Percentiles rank a stretch among this genome's conserved stretches.
Conservation (phyloP, 257 asterid genomes). For the Mitragyna speciosa region DNA sequence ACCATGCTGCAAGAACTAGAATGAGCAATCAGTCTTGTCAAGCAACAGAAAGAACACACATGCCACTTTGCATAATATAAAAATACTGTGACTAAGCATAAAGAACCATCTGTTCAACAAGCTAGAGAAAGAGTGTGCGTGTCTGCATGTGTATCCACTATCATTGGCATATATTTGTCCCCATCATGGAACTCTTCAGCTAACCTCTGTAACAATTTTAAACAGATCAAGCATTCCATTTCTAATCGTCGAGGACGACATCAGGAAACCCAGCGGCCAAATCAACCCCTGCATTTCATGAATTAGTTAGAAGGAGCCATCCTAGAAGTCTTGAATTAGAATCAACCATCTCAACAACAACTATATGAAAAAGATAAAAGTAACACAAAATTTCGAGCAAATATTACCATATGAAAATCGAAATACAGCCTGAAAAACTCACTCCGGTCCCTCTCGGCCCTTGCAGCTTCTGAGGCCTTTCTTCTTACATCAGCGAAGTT, state of each 20-base stretch:
- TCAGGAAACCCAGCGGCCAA: constrained; percentile 51
- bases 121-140: too few species aligned
- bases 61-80: too few species aligned
- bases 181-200: constrained; percentile 17
- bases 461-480: constrained; percentile 84
- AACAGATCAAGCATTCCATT: constrained; percentile 83
- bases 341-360: too few species aligned
- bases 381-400: too few species aligned
- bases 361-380: too few species aligned
- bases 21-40: neutral
- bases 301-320: neutral
- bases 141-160: neutral
- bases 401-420: constrained; percentile 68
- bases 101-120: too few species aligned
- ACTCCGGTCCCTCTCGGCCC: constrained; percentile 58
- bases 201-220: constrained; percentile 93
- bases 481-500: constrained; percentile 60
- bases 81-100: too few species aligned
- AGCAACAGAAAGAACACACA: neutral
- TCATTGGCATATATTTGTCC: neutral
- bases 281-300: constrained; percentile 44
- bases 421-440: constrained; percentile 72
- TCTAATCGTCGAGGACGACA: constrained; percentile 84
- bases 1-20: neutral
- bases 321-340: too few species aligned